Evolutionary conservation across 2,329 filamentous ascomycete species (phyloP).

Genomic region (Colletotrichum plurivorum): DNA sequence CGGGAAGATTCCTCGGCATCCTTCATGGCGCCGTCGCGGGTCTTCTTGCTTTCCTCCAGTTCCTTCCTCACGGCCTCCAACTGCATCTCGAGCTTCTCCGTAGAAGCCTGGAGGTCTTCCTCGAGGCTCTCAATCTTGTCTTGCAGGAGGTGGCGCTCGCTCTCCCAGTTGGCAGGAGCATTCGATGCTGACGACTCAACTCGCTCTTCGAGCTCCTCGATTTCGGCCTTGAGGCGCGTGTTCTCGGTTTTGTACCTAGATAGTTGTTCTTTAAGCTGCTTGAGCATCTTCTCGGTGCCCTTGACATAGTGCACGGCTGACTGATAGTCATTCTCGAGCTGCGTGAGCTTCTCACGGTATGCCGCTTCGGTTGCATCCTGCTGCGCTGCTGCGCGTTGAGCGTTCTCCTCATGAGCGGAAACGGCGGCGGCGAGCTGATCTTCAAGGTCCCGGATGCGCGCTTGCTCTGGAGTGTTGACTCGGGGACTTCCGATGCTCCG

Average conservation of each 20-base stretch:
- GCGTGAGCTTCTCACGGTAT: conserved; percentile 93
- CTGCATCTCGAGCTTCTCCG: conserved; percentile 78
- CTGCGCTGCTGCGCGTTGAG: conserved; percentile 80
- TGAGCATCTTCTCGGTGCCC: conserved; percentile 98
- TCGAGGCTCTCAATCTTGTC: conserved; percentile 79
- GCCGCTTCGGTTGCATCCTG: conserved; percentile 89
- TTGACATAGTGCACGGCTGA: conserved; percentile 98
- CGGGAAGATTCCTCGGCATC: conserved; percentile 67
- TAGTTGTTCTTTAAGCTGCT: conserved; percentile 98
- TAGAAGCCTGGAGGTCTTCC: conserved; percentile 75
- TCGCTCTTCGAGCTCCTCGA: conserved; percentile 76
- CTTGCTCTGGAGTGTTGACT: conserved; percentile 84
- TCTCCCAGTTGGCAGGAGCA: conserved; percentile 78
- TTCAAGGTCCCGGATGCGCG: conserved; percentile 87
- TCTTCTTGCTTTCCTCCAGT: conserved; percentile 73
- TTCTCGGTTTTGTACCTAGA: conserved; percentile 92
- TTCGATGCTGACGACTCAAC: conserved; percentile 53
- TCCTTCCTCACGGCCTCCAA: conserved; percentile 79
- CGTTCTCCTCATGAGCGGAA: conserved; percentile 89
- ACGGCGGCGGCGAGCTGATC: conserved; percentile 84
- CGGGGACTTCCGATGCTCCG: conserved; percentile 81
- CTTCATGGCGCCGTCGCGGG: conserved; percentile 77
- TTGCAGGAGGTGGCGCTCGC: conserved; percentile 78
- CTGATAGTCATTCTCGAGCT: conserved; percentile 97
- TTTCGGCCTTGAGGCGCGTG: conserved; percentile 82